Percentiles rank a stretch among this genome's conserved stretches.
These are phyloP conservation scores for Harringtonia aguacate DNA, from an alignment of 2,329 filamentous ascomycete species.

Conservation along the genomic window DNA sequence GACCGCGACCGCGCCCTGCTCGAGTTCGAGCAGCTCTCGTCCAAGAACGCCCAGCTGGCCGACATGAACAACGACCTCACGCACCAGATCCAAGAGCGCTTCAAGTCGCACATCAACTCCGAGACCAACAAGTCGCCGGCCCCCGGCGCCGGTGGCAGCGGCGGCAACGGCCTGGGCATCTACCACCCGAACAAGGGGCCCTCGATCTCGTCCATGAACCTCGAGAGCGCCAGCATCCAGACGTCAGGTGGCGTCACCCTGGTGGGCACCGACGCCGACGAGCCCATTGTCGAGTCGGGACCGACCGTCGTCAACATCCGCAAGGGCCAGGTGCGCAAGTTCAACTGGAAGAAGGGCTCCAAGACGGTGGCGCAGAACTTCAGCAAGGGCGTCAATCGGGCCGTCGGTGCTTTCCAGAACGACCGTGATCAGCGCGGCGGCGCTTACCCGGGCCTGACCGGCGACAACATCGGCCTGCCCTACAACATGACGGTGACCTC, in stretches of 20 bases:
- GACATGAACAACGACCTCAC: slow-evolving; percentile 95
- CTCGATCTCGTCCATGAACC: slow-evolving; percentile 37
- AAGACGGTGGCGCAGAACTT: slow-evolving; percentile 92
- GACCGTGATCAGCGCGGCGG: slow-evolving; percentile 34
- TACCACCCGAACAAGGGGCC: slow-evolving; percentile 39
- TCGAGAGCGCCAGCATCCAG: slow-evolving; percentile 42
- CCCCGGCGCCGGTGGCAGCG: too few species aligned
- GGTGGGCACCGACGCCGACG: slow-evolving; percentile 53
- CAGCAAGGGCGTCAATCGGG: slow-evolving; percentile 86
- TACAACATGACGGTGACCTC: slow-evolving; percentile 57
- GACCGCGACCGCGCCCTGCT: slow-evolving; percentile 89
- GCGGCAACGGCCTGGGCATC: slow-evolving; percentile 40
- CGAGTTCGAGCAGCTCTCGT: slow-evolving; percentile 90
- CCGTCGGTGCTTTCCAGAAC: slow-evolving; percentile 63
- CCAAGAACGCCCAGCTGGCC: slow-evolving; percentile 86
- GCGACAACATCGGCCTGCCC: slow-evolving; percentile 57
- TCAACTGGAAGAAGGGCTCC: slow-evolving; percentile 97
- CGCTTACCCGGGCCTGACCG: slow-evolving; percentile 41
- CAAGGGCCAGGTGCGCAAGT: slow-evolving; percentile 90
- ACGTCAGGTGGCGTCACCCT: slow-evolving; percentile 46
- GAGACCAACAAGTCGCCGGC: slow-evolving; percentile 30
- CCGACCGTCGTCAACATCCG: slow-evolving; percentile 94
- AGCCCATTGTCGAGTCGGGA: slow-evolving; percentile 55
- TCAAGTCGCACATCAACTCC: slow-evolving; percentile 62
- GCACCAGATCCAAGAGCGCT: slow-evolving; percentile 84